phyloP scores from a whole-genome alignment of 2,329 filamentous ascomycete genomes.

The Microsporum audouinii region DNA sequence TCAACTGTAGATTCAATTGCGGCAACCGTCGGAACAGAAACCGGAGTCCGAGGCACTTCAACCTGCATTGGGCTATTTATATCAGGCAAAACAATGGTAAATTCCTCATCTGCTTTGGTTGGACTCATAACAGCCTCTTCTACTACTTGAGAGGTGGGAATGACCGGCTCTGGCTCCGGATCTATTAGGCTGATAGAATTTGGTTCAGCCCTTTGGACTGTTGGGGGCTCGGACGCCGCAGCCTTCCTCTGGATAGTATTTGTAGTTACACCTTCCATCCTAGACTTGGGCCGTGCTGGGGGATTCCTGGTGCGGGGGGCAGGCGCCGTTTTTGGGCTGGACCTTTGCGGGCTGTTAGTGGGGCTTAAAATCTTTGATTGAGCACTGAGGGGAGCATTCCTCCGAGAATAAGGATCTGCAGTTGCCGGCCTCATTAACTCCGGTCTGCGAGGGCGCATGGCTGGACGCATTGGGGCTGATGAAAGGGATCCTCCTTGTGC shows the following conservation, averaged over 20 bases:
- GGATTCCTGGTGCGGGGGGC: constrained; percentile 22
- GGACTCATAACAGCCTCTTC: constrained; percentile 1
- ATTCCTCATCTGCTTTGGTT: constrained; percentile 4
- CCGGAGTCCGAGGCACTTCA: background rate
- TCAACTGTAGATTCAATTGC: background rate
- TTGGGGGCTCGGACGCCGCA: constrained; percentile 25
- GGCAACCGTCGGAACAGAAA: constrained; percentile 6
- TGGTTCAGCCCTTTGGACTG: constrained; percentile 9
- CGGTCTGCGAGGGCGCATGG: constrained; percentile 26
- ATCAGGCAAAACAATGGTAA: background rate
- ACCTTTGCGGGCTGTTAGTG: constrained; percentile 13
- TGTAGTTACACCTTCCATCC: constrained; percentile 21
- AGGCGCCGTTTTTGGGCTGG: constrained; percentile 21
- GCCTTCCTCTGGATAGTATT: constrained; percentile 25
- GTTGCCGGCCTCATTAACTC: constrained; percentile 39
- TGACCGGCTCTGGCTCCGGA: background rate
- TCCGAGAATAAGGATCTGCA: constrained; percentile 42
- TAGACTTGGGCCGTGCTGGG: constrained; percentile 25
- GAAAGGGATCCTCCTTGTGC: constrained; percentile 33
- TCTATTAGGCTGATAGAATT: background rate
- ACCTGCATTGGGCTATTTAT: background rate
- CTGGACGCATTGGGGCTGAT: constrained; percentile 47
- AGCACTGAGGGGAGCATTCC: constrained; percentile 11
- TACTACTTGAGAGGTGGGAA: background rate
- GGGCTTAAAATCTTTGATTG: constrained; percentile 22